phyloP scores from a whole-genome alignment of 2,329 filamentous ascomycete genomes.

The Diaporthe longicolla region DNA sequence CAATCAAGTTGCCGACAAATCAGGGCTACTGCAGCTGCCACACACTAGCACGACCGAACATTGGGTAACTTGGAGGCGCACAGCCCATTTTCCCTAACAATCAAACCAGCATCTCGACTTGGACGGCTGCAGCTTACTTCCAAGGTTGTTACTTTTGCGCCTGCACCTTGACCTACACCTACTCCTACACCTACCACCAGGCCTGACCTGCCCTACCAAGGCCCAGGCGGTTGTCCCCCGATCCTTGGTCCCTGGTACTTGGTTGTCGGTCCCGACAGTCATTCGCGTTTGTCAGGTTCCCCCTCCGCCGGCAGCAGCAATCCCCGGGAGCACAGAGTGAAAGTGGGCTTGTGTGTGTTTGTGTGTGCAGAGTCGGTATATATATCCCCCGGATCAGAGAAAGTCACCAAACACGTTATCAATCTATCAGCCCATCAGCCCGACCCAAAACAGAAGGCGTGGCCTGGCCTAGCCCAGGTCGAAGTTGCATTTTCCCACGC shows the following conservation, averaged over 20 bases:
- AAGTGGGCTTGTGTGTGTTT: neutral
- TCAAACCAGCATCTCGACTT: conserved; percentile 19
- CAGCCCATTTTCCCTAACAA: conserved; percentile 29
- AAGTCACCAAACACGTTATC: neutral
- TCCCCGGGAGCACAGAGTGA: neutral
- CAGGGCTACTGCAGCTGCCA: conserved; percentile 34
- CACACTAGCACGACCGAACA: conserved; percentile 28
- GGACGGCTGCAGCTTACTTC: conserved; percentile 13
- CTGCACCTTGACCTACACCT: neutral
- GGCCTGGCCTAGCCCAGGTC: conserved; percentile 2
- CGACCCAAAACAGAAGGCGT: conserved; percentile 3
- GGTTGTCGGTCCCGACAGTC: neutral
- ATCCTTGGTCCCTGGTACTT: neutral
- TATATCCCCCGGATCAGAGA: neutral
- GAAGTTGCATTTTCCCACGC: conserved; percentile 13
- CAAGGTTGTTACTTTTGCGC: conserved; percentile 17
- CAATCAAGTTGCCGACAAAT: conserved; percentile 15
- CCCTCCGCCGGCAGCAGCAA: neutral
- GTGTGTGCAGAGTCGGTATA: neutral
- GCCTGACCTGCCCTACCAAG: conserved; percentile 6
- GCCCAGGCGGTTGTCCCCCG: neutral
- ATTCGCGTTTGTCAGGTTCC: neutral
- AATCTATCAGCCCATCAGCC: neutral
- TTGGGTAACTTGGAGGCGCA: conserved; percentile 27
- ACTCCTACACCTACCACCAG: neutral